These are phyloP conservation scores for Colletotrichum sojae DNA, from an alignment of 2,329 filamentous ascomycete species.

Conservation along the genomic window DNA sequence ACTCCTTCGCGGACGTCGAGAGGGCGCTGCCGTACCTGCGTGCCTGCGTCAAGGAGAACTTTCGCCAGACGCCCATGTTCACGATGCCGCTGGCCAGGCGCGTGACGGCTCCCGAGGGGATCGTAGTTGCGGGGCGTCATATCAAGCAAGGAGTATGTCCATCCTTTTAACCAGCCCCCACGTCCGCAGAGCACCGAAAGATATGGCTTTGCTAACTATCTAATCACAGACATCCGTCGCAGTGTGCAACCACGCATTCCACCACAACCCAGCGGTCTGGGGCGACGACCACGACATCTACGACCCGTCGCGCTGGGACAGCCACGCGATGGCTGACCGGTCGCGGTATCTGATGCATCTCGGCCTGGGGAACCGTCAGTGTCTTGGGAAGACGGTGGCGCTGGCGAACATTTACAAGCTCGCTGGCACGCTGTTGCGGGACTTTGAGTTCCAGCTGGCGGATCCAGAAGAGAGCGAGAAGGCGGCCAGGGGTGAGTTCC, in stretches of 20 bases:
- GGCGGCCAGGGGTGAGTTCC: not conserved
- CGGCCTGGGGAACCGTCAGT: conserved; percentile 30
- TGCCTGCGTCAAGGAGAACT: conserved; percentile 29
- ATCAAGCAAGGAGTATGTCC: conserved; percentile 28
- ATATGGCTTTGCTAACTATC: no score
- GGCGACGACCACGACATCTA: conserved; percentile 15
- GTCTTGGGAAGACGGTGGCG: conserved; percentile 27
- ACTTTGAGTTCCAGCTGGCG: conserved; percentile 22
- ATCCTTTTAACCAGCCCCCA: no score
- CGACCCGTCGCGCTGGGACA: conserved; percentile 17
- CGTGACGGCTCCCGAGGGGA: conserved; percentile 23
- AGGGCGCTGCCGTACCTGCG: conserved; percentile 12
- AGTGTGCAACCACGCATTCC: conserved; percentile 26
- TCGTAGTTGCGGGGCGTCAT: conserved; percentile 13
- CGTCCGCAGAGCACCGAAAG: no score
- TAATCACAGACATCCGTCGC: conserved; percentile 12
- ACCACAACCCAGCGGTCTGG: conserved; percentile 26
- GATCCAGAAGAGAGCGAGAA: not conserved
- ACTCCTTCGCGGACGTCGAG: conserved; percentile 17
- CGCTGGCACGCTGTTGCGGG: conserved; percentile 10
- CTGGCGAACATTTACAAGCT: conserved; percentile 33
- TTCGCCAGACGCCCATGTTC: conserved; percentile 18
- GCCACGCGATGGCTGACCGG: conserved; percentile 7
- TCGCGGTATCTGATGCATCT: conserved; percentile 31
- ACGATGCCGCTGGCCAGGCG: conserved; percentile 32